Percentiles rank a stretch among this genome's conserved stretches.
Conservation (phyloP, 2,329 filamentous ascomycete species). For the Aureobasidium mangrovei region DNA sequence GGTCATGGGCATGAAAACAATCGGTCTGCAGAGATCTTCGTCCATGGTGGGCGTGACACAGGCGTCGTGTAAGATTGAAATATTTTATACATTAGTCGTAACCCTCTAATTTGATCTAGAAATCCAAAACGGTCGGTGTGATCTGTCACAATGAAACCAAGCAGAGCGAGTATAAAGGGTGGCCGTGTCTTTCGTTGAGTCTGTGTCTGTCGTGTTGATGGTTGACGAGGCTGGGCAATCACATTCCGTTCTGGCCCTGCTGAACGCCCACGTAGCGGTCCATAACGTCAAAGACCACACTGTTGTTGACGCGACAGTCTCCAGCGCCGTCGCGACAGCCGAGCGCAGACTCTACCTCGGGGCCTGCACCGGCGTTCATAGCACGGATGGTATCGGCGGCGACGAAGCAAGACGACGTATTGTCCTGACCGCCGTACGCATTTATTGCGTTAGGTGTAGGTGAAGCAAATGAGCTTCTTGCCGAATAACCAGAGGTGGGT, state of each 20-base stretch:
- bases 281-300: conserved; percentile 36
- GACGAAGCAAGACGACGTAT: conserved; percentile 29
- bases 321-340: conserved; percentile 29
- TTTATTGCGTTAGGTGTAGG: neutral
- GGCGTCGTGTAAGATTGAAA: neutral
- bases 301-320: conserved; percentile 37
- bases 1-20: too few relatives aligned
- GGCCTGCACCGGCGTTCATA: conserved; percentile 32
- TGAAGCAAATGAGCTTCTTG: neutral
- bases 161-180: neutral
- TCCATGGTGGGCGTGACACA: too few relatives aligned
- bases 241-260: neutral
- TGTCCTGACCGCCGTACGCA: neutral
- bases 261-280: conserved; percentile 30
- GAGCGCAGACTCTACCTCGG: conserved; percentile 32
- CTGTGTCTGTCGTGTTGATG: too few relatives aligned
- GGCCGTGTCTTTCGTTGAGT: neutral
- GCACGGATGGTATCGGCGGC: conserved; percentile 39
- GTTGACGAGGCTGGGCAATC: neutral
- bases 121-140: too few relatives aligned
- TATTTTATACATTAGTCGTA: neutral
- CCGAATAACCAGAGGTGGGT: neutral
- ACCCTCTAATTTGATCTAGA: neutral
- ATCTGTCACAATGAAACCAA: too few relatives aligned
- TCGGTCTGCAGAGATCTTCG: too few relatives aligned